These are phyloP conservation scores for Cyclotella cryptica DNA, from an alignment of 108 stramenopile genomes.

Conservation along the genomic window DNA sequence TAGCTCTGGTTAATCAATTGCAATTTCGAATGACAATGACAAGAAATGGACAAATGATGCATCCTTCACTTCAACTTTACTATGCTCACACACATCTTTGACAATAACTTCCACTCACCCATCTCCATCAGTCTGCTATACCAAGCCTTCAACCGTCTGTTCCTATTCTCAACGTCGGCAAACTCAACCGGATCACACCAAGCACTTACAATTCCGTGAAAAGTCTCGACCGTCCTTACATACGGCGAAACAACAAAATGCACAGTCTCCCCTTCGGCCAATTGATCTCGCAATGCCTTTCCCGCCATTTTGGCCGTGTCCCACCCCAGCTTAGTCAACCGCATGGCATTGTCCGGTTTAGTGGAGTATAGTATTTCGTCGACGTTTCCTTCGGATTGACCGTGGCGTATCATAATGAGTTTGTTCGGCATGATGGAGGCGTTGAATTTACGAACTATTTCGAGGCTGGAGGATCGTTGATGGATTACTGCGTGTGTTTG, in stretches of 20 bases:
- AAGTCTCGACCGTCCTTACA: conserved; percentile 89
- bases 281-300: conserved; percentile 58
- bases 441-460: conserved; percentile 67
- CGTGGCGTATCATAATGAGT: conserved; percentile 85
- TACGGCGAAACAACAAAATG: conserved; percentile 90
- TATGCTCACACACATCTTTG: neutral
- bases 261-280: conserved; percentile 64
- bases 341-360: conserved; percentile 87
- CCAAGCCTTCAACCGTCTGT: conserved; percentile 75
- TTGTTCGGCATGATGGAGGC: conserved; percentile 82
- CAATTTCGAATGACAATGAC: neutral
- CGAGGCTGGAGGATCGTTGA: conserved; percentile 8
- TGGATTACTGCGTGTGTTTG: neutral
- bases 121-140: conserved; percentile 72
- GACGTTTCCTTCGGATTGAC: conserved; percentile 85
- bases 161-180: conserved; percentile 52
- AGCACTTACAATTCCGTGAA: conserved; percentile 85
- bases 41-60: too few species aligned
- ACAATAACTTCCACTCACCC: conserved; percentile 28
- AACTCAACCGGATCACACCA: conserved; percentile 88
- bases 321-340: conserved; percentile 82
- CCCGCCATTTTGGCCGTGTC: conserved; percentile 82
- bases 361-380: conserved; percentile 78
- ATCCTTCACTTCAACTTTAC: too few species aligned
- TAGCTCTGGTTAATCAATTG: neutral